Evolutionary conservation across 106 monocot genomes (phyloP), one percentile per base, ranked within the genome.

Genomic region (Chionographis japonica): DNA sequence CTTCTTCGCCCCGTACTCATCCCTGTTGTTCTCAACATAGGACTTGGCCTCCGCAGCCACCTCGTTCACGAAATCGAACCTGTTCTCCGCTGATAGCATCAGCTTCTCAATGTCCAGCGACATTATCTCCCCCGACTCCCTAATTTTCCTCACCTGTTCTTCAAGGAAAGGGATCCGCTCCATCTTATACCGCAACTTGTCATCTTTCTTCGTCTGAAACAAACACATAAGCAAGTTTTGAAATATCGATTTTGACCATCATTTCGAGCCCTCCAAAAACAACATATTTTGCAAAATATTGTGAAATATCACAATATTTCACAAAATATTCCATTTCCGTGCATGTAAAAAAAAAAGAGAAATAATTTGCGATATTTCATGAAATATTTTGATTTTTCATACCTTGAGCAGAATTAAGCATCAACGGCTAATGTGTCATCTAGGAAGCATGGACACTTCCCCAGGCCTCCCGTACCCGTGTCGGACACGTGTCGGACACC

Each of bases 21-120:
- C 92, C 52, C 87, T 80, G 65, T 90, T 80, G 35, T 79, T 79
- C 77, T 89, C 87, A 8, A 92, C 69, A 53, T 81, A 81, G 4
- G 79, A 54, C 4, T 66, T 98, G 10, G 97, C 92, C 75, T 98
- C 97, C 10, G 72, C 92, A 46, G 92, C 92, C 42, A 98, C 77
- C 66, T 98, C 89, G 51, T 92, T 98, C 68, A 90, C 89, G 72
- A 98, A 92, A 57, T 72, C 85, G 65, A 87, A 98, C 75, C 83
- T 84, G 72, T 90, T 97, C 66, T 89, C 97, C 62, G 86, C 80
- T 2, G 86, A 86, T 11, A 92, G 78, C 80, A 92, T 40, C 74
- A 97, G 67, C 74, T 17, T 80, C 43, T 81, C 78, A 5, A 97
- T 92, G 80, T 97, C 97, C 78, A 88, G 64, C 2, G 81, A 80